Evolutionary conservation across 306 rosid species (phyloP).

Genomic region (Vicia villosa): DNA sequence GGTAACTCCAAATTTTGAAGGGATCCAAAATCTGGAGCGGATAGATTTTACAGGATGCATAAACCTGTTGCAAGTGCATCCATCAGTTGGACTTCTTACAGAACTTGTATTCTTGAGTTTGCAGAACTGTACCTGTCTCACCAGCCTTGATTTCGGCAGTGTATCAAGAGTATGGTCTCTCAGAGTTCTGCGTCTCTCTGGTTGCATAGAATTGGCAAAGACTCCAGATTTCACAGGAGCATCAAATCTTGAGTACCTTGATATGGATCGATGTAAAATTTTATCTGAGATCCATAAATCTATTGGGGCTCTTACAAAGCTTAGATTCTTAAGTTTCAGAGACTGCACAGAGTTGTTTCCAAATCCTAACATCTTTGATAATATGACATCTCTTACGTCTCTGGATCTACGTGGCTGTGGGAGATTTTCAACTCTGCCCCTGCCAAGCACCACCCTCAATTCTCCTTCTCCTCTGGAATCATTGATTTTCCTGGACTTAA

Average conservation of each 20-base stretch:
- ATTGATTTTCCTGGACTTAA: neutral
- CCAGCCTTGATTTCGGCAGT: neutral
- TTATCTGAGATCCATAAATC: neutral
- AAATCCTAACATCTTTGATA: neutral
- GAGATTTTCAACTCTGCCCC: neutral
- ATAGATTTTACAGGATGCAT: neutral
- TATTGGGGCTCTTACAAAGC: neutral
- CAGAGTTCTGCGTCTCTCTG: neutral
- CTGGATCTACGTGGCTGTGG: neutral
- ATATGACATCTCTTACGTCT: neutral
- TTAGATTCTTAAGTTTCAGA: conserved; percentile 10
- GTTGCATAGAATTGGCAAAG: neutral
- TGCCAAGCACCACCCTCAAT: too few relatives aligned
- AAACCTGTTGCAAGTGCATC: neutral
- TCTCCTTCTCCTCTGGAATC: neutral
- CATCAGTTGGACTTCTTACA: neutral
- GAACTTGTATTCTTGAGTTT: conserved; percentile 20
- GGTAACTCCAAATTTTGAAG: neutral
- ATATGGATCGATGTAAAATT: neutral
- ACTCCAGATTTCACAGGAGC: neutral
- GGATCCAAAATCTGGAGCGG: neutral
- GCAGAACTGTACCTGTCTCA: neutral
- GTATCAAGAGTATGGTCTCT: neutral
- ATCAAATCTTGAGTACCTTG: neutral
- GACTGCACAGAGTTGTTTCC: neutral